Conservation (phyloP, 306 rosid genomes). For the Amphicarpaea edgeworthii region DNA sequence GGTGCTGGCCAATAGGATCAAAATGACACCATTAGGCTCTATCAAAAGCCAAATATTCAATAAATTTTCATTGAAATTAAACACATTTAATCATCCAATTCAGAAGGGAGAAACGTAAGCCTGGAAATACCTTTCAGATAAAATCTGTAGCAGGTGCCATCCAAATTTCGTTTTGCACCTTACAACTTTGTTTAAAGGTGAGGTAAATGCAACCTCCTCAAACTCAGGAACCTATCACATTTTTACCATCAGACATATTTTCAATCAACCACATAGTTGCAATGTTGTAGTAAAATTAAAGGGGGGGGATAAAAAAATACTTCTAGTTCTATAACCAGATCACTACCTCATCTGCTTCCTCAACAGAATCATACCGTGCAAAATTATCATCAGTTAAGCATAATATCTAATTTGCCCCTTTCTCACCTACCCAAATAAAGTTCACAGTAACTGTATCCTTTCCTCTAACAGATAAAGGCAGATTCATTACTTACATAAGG, state of each 20-base stretch:
- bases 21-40: background rate
- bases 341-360: background rate
- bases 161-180: constrained; percentile 94
- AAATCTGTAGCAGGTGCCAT: constrained; percentile 93
- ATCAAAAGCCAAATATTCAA: constrained; percentile 10
- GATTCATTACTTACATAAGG: background rate
- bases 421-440: constrained; percentile 2
- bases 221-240: constrained; percentile 86
- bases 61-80: background rate
- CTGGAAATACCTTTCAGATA: constrained; percentile 74
- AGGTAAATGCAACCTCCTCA: constrained; percentile 93
- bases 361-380: constrained; percentile 14
- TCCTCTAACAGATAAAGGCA: background rate
- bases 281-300: background rate
- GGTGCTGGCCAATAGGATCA: constrained; percentile 14
- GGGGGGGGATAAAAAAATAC: background rate
- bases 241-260: constrained; percentile 40
- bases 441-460: background rate
- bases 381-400: constrained; percentile 12
- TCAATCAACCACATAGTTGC: constrained; percentile 30
- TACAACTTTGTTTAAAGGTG: constrained; percentile 87
- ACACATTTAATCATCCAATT: constrained; percentile 28
- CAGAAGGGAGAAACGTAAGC: constrained; percentile 30
- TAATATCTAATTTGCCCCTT: background rate
- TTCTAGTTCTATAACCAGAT: constrained; percentile 5